Conservation (phyloP, 345 rosid species). For the Hypericum perforatum region DNA sequence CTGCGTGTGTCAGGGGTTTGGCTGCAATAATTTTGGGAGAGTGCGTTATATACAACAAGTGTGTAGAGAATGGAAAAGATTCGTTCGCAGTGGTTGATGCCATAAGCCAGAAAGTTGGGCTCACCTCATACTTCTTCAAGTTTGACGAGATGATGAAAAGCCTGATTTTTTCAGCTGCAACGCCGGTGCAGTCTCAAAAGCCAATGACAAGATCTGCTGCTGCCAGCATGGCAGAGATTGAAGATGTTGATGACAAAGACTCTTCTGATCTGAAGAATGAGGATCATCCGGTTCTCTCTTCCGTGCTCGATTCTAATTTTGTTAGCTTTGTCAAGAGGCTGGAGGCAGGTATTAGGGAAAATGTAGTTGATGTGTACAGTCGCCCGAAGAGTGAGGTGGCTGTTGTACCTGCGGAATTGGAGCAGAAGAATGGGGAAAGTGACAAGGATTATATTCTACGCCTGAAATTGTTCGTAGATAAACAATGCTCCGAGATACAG, state of each 20-base stretch:
- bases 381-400: constrained; percentile 76
- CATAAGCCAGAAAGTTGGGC: constrained; percentile 82
- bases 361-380: constrained; percentile 62
- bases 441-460: constrained; percentile 65
- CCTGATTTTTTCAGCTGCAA: constrained; percentile 50
- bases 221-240: constrained; percentile 73
- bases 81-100: constrained; percentile 68
- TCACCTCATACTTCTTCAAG: constrained; percentile 64
- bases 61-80: constrained; percentile 66
- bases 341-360: constrained; percentile 59
- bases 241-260: constrained; percentile 47
- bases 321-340: constrained; percentile 43
- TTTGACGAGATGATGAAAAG: constrained; percentile 88
- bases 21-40: constrained; percentile 83
- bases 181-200: constrained; percentile 38
- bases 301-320: constrained; percentile 52
- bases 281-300: constrained; percentile 61
- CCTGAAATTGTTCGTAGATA: constrained; percentile 68
- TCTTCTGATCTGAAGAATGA: constrained; percentile 41
- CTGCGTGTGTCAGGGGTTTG: constrained; percentile 65
- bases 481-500: constrained; percentile 86
- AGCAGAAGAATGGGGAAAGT: constrained; percentile 61
- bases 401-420: constrained; percentile 79
- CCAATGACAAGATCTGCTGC: constrained; percentile 74
- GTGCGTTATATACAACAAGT: constrained; percentile 67